phyloP scores from a whole-genome alignment of 169 alveolate species.

The Eimeria acervulina region DNA sequence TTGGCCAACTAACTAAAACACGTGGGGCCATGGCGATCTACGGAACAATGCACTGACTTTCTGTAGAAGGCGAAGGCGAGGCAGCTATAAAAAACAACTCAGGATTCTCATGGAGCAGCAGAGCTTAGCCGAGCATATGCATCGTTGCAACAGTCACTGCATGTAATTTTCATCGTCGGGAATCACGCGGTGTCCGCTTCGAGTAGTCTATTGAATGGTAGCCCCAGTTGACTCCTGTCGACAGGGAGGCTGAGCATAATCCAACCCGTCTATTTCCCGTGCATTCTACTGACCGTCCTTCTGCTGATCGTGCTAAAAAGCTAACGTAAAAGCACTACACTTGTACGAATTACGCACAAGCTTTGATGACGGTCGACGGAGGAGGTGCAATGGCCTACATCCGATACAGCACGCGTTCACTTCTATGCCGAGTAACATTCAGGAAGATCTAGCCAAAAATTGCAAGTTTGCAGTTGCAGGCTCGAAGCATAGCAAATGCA shows the following conservation, averaged over 20 bases:
- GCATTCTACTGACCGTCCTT: background rate
- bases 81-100: background rate
- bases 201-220: background rate
- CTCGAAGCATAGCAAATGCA: background rate
- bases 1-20: background rate
- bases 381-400: background rate
- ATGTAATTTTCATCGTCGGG: background rate
- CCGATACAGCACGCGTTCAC: background rate
- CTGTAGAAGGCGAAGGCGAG: background rate
- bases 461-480: background rate
- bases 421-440: background rate
- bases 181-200: background rate
- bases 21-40: background rate
- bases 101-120: background rate
- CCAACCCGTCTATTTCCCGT: background rate
- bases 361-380: background rate
- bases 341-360: background rate
- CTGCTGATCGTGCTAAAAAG: background rate
- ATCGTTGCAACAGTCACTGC: background rate
- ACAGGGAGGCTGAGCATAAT: background rate
- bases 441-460: background rate
- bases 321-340: background rate
- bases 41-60: background rate
- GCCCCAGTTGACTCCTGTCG: background rate
- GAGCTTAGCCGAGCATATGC: background rate